phyloP scores from a whole-genome alignment of 129 eudicot genomes.

The Flaveria ramosissima region DNA sequence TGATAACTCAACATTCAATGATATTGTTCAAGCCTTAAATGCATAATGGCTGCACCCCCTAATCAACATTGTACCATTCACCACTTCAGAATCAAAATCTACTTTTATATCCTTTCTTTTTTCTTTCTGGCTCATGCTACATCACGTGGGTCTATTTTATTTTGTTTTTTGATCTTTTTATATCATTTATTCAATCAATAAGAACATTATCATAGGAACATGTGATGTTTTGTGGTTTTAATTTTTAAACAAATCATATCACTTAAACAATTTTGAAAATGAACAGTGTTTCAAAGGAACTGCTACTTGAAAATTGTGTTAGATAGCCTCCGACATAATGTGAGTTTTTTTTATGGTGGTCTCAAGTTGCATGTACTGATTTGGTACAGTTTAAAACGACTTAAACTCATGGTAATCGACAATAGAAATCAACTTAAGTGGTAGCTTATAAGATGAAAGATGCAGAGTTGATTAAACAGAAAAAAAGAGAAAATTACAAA shows the following conservation, averaged over 20 bases:
- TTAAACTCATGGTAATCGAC: background rate
- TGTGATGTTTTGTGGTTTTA: conserved; percentile 19
- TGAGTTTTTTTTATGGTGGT: too few relatives aligned
- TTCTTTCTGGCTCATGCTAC: conserved; percentile 31
- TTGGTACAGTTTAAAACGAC: background rate
- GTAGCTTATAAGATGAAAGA: background rate
- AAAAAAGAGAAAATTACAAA: background rate
- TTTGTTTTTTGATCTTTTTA: background rate
- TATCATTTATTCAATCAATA: conserved; percentile 14
- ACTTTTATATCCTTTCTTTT: conserved; percentile 36
- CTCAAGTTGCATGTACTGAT: background rate
- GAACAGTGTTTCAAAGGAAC: background rate
- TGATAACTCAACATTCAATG: conserved; percentile 46
- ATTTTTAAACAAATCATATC: conserved; percentile 1
- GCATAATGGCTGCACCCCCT: conserved; percentile 44
- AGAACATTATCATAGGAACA: conserved; percentile 17
- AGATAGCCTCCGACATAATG: background rate
- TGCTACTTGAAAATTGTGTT: background rate
- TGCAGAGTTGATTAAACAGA: background rate
- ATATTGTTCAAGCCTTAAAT: conserved; percentile 34
- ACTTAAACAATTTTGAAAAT: conserved; percentile 5
- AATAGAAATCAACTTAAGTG: background rate
- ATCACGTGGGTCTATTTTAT: conserved; percentile 40
- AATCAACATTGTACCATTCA: conserved; percentile 37
- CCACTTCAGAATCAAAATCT: conserved; percentile 40